Conservation (phyloP, 75 land plant species). For the Selaginella tamariscina region DNA sequence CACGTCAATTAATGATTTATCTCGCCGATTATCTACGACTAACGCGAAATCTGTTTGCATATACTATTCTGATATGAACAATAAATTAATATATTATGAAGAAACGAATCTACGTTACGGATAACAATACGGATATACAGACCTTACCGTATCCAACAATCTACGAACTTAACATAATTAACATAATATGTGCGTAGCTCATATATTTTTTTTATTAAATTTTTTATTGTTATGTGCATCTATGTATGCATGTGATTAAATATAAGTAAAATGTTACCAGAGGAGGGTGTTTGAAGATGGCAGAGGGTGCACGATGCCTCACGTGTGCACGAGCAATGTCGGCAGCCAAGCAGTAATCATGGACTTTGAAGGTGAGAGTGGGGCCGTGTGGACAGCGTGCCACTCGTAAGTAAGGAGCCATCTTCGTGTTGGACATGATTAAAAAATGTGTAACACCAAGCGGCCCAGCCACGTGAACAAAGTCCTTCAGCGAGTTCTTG, state of each 20-base stretch:
- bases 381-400: slow-evolving; percentile 96
- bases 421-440: slow-evolving; percentile 64
- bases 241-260: no score
- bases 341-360: slow-evolving; percentile 64
- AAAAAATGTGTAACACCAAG: slow-evolving; percentile 95
- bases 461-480: slow-evolving; percentile 89
- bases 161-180: no score
- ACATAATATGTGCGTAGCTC: no score
- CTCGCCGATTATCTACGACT: no score
- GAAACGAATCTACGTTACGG: no score
- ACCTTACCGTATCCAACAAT: no score
- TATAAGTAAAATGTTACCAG: slow-evolving; percentile 37
- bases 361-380: slow-evolving; percentile 82
- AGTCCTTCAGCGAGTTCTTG: slow-evolving; percentile 78
- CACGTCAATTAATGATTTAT: no score
- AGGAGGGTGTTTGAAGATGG: slow-evolving; percentile 72
- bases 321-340: slow-evolving; percentile 70
- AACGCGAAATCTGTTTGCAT: not conserved
- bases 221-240: no score
- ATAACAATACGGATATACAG: no score
- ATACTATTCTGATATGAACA: not conserved
- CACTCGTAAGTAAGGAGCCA: slow-evolving; percentile 65
- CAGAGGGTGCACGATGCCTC: slow-evolving; percentile 63
- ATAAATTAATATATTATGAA: no score
- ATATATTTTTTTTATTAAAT: no score